A percentile compares a stretch with the other conserved stretches of the same genome.
Evolutionary conservation across 1,139 yeast species (phyloP).

Genomic region (Groenewaldozyma auringiensis): DNA sequence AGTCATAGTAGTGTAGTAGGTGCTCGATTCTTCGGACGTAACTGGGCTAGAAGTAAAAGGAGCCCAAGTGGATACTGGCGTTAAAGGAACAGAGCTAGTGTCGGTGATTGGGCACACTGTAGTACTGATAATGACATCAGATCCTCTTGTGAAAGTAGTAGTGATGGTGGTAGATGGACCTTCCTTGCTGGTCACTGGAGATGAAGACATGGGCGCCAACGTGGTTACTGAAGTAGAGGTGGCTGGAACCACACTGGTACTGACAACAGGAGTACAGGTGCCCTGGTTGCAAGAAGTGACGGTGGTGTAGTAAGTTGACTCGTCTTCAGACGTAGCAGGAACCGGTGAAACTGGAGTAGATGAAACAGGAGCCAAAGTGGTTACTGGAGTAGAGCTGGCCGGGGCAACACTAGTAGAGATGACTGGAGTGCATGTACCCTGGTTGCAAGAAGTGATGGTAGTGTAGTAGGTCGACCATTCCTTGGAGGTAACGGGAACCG

Average conservation of each 20-base stretch:
- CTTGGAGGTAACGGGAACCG: not conserved
- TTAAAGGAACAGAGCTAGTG: not conserved
- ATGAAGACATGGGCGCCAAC: too few species aligned
- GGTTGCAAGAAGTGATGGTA: not conserved
- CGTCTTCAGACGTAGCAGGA: not conserved
- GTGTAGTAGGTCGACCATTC: too few species aligned
- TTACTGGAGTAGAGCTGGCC: not conserved
- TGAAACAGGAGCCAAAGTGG: not conserved
- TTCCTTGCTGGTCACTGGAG: too few species aligned
- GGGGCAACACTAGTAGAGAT: not conserved
- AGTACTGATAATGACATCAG: conserved; percentile 3
- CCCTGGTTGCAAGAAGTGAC: not conserved
- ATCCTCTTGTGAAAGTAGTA: conserved; percentile 3
- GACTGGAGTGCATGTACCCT: conserved; percentile 1
- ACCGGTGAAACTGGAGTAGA: not conserved
- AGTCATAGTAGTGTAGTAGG: not conserved
- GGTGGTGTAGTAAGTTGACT: not conserved
- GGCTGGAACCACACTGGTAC: not conserved
- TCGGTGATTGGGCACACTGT: conserved; percentile 8
- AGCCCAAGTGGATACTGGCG: not conserved
- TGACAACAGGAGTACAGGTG: too few species aligned
- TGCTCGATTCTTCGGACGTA: not conserved
- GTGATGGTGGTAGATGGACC: conserved; percentile 2
- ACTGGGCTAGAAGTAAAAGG: not conserved
- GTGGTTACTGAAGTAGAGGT: not conserved